A percentile compares a stretch with the other conserved stretches of the same genome.
phyloP scores from a whole-genome alignment of 192 early-diverging fungal species.

The Podila verticillata region DNA sequence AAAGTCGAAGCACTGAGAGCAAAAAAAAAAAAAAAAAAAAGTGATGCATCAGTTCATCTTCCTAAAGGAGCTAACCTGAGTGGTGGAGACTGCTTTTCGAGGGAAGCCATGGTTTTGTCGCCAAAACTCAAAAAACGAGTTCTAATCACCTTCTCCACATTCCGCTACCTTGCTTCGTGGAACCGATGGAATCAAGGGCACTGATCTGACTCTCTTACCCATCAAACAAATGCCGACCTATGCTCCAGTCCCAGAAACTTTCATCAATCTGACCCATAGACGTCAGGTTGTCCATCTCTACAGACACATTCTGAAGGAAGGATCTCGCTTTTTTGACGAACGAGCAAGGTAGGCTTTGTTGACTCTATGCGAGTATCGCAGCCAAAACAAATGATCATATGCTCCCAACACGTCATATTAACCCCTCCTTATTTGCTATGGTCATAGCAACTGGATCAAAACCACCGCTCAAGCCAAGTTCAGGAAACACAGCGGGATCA shows the following conservation, averaged over 20 bases:
- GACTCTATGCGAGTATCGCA: background rate
- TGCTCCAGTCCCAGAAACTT: constrained; percentile 25
- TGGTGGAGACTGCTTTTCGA: no score
- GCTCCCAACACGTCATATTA: background rate
- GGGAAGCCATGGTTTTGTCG: no score
- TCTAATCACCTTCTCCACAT: background rate
- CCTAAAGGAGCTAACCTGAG: no score
- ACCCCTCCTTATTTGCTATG: background rate
- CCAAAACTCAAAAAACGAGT: no score
- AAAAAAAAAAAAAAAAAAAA: no score
- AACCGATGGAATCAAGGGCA: background rate
- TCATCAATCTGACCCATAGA: constrained; percentile 9
- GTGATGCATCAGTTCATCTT: no score
- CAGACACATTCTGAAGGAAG: constrained; percentile 35
- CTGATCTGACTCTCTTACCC: background rate
- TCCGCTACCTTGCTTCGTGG: background rate
- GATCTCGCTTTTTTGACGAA: constrained; percentile 41
- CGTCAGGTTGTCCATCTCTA: constrained; percentile 25
- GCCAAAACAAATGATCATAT: no score
- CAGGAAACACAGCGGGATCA: background rate
- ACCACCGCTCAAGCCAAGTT: background rate
- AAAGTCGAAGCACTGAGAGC: background rate
- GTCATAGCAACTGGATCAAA: background rate
- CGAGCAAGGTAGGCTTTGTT: constrained; percentile 27
- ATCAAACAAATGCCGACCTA: constrained; percentile 26